Evolutionary conservation across 176 grass and related monocot genomes (phyloP).

Genomic region (Oryza australiensis): DNA sequence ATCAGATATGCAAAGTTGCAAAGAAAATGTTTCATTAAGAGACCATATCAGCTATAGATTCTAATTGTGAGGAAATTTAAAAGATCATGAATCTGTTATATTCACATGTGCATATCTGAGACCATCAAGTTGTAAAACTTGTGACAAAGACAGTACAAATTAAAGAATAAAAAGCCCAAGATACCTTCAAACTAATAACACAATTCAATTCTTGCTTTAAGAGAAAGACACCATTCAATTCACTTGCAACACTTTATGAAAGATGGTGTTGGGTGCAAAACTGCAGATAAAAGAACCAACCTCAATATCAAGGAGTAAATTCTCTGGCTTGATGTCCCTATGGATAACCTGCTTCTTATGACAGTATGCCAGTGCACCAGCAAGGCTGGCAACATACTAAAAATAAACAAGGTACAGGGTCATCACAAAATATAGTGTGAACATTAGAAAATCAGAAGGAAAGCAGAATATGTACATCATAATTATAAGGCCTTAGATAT

Average conservation of each 20-base stretch:
- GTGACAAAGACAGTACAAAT: not conserved
- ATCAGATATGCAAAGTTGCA: not conserved
- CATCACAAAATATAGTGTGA: not conserved
- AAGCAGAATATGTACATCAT: not conserved
- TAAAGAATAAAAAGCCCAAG: not conserved
- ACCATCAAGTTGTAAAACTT: not conserved
- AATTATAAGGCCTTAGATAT: not conserved
- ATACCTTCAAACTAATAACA: not conserved
- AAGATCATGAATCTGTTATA: not conserved
- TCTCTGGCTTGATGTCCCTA: slow-evolving; percentile 96
- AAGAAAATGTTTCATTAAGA: not conserved
- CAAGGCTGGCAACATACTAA: slow-evolving; percentile 82
- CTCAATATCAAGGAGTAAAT: slow-evolving; percentile 87
- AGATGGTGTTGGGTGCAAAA: slow-evolving; percentile 1
- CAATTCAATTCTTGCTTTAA: no score
- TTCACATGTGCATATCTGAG: not conserved
- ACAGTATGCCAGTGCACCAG: slow-evolving; percentile 76
- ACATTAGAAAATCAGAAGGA: slow-evolving; percentile 23
- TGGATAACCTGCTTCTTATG: slow-evolving; percentile 97
- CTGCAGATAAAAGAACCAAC: slow-evolving; percentile 35
- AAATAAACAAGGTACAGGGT: not conserved
- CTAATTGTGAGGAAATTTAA: not conserved
- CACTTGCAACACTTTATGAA: not conserved
- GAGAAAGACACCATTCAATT: not conserved
- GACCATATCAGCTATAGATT: not conserved